Conservation (phyloP, 441 rosid species). For the Pelargonium myrrhifolium region DNA sequence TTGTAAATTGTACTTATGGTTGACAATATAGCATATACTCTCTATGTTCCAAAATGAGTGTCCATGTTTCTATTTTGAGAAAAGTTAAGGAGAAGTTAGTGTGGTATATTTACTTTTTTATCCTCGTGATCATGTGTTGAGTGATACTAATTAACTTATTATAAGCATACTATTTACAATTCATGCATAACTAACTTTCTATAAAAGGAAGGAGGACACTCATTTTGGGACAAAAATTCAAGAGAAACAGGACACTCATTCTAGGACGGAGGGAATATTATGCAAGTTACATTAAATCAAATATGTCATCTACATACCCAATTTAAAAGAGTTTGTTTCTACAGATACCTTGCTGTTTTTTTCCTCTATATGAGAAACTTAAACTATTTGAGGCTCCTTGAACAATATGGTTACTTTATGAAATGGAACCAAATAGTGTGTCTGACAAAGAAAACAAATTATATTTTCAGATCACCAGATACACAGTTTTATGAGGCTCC, state of each 20-base stretch:
- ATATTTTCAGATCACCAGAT: constrained; percentile 59
- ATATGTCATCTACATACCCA: neutral
- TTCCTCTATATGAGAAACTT: neutral
- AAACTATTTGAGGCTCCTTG: neutral
- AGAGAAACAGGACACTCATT: too few relatives aligned
- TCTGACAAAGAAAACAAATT: constrained; percentile 5
- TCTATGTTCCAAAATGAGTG: too few relatives aligned
- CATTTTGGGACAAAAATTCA: too few relatives aligned
- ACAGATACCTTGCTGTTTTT: neutral
- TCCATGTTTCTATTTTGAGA: too few relatives aligned
- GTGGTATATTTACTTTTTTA: too few relatives aligned
- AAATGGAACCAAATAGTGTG: neutral
- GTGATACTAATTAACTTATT: too few relatives aligned
- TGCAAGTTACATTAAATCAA: neutral
- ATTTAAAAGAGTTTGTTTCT: neutral
- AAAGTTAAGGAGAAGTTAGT: too few relatives aligned
- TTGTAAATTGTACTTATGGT: neutral
- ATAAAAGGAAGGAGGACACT: too few relatives aligned
- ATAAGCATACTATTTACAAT: too few relatives aligned
- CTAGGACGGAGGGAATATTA: too few relatives aligned
- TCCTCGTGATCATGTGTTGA: too few relatives aligned
- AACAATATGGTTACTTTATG: neutral
- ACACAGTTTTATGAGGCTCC: constrained; percentile 66
- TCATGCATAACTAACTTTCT: too few relatives aligned
- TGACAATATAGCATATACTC: neutral